Evolutionary conservation across 495 filamentous ascomycete species (phyloP).

Genomic region (Penicillium cataractarum): DNA sequence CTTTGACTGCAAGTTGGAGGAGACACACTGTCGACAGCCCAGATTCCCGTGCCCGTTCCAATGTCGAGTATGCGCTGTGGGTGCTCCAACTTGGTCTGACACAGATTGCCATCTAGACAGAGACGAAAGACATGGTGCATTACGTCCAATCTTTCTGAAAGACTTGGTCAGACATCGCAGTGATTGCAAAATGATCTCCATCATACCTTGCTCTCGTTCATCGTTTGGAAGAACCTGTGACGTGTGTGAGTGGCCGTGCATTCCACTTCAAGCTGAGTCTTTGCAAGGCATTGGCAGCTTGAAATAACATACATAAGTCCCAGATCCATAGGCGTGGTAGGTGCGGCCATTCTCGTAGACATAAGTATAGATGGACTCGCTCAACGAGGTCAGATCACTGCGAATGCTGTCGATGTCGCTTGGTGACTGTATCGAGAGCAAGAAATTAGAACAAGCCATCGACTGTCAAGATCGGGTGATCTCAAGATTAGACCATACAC

Average conservation of each 20-base stretch:
- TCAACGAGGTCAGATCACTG: slow-evolving; percentile 29
- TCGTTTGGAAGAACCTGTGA: slow-evolving; percentile 30
- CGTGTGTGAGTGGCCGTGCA: neutral
- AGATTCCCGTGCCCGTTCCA: slow-evolving; percentile 56
- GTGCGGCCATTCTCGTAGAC: slow-evolving; percentile 34
- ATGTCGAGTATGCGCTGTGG: slow-evolving; percentile 51
- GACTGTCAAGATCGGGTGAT: neutral
- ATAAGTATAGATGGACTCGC: slow-evolving; percentile 27
- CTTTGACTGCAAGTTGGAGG: neutral
- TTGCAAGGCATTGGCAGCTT: neutral
- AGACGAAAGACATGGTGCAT: slow-evolving; percentile 27
- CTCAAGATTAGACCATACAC: slow-evolving; percentile 7
- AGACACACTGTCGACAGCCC: slow-evolving; percentile 49
- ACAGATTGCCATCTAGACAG: slow-evolving; percentile 18
- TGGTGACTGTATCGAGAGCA: slow-evolving; percentile 9
- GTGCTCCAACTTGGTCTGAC: slow-evolving; percentile 25
- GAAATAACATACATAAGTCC: slow-evolving; percentile 21
- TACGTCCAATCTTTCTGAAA: slow-evolving; percentile 24
- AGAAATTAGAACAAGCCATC: neutral
- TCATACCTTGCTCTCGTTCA: slow-evolving; percentile 29
- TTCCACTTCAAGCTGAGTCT: neutral
- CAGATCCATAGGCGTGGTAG: slow-evolving; percentile 30
- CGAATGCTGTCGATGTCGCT: slow-evolving; percentile 18
- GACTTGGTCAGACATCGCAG: neutral
- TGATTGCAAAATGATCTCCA: too few species aligned